A percentile compares a stretch with the other conserved stretches of the same genome.
These are phyloP conservation scores for Russula foetens DNA, from an alignment of 768 basidiomycete genomes.

Conservation along the genomic window DNA sequence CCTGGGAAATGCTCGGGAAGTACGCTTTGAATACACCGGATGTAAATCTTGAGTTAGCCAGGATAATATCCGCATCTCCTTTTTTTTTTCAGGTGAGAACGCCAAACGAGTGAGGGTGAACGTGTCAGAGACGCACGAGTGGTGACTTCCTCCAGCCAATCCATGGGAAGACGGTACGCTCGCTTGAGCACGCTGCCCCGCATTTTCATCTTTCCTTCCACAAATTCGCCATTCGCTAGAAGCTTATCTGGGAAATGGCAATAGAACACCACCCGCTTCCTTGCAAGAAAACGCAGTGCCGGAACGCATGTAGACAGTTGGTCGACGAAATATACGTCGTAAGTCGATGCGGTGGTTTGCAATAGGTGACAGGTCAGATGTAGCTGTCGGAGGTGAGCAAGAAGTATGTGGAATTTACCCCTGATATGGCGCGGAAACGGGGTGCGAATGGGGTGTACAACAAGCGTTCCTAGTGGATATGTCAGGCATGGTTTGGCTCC, in stretches of 20 bases:
- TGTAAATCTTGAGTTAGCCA: slow-evolving; percentile 90
- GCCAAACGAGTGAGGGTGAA: not conserved
- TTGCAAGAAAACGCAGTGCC: slow-evolving; percentile 55
- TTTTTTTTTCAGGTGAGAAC: slow-evolving; percentile 3
- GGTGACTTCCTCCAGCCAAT: slow-evolving; percentile 82
- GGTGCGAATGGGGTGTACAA: slow-evolving; percentile 60
- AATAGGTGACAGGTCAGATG: slow-evolving; percentile 70
- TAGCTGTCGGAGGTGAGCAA: slow-evolving; percentile 83
- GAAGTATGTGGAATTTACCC: slow-evolving; percentile 82
- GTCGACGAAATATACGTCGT: slow-evolving; percentile 91
- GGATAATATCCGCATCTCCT: slow-evolving; percentile 86
- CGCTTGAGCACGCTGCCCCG: slow-evolving; percentile 50
- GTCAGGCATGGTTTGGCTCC: not conserved
- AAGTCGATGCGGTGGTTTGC: slow-evolving; percentile 35
- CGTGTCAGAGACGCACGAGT: slow-evolving; percentile 50
- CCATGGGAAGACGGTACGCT: slow-evolving; percentile 83
- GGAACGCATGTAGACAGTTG: slow-evolving; percentile 92
- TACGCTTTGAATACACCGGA: slow-evolving; percentile 69
- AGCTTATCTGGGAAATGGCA: slow-evolving; percentile 98
- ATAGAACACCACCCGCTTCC: slow-evolving; percentile 89
- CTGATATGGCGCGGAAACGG: slow-evolving; percentile 73
- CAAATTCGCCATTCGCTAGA: slow-evolving; percentile 60
- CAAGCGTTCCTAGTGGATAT: slow-evolving; percentile 56
- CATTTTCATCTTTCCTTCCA: slow-evolving; percentile 42
- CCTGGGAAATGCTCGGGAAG: slow-evolving; percentile 56